phyloP scores from a whole-genome alignment of 768 basidiomycete genomes.

The Paxillus involutus region DNA sequence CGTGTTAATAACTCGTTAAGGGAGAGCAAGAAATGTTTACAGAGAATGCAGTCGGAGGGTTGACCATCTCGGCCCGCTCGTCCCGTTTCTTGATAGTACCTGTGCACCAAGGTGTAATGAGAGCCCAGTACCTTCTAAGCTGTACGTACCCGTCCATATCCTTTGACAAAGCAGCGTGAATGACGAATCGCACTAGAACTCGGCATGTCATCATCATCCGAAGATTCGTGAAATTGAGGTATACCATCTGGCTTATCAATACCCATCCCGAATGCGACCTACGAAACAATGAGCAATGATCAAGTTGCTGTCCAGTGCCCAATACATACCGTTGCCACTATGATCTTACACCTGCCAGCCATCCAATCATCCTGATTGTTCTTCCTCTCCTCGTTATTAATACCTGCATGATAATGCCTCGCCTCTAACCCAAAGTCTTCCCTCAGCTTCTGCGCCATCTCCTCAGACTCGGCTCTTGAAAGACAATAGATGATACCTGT shows the following conservation, averaged over 20 bases:
- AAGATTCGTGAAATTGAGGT: conserved; percentile 6
- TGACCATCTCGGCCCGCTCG: conserved; percentile 91
- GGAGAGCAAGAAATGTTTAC: conserved; percentile 44
- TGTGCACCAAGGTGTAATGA: conserved; percentile 25
- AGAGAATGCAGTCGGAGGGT: conserved; percentile 83
- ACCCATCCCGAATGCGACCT: conserved; percentile 98
- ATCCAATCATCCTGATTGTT: conserved; percentile 74
- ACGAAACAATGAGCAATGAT: conserved; percentile 4
- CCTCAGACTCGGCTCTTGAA: conserved; percentile 73
- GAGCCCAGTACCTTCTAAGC: neutral
- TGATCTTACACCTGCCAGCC: conserved; percentile 65
- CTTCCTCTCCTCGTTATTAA: conserved; percentile 62
- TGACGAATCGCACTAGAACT: conserved; percentile 80
- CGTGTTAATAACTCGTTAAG: neutral
- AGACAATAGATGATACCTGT: conserved; percentile 88
- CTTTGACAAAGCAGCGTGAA: conserved; percentile 82
- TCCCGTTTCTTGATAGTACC: conserved; percentile 95
- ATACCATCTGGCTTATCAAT: conserved; percentile 83
- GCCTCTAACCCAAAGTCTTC: conserved; percentile 59
- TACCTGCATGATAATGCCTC: conserved; percentile 83
- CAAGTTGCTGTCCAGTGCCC: neutral
- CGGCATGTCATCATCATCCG: conserved; percentile 2
- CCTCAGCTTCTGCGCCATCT: conserved; percentile 67
- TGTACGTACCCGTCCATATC: conserved; percentile 74
- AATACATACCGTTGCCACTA: conserved; percentile 83